Percentiles rank a stretch among this genome's conserved stretches.
Evolutionary conservation across 306 rosid species (phyloP).

Genomic region (Prinsepia uniflora): DNA sequence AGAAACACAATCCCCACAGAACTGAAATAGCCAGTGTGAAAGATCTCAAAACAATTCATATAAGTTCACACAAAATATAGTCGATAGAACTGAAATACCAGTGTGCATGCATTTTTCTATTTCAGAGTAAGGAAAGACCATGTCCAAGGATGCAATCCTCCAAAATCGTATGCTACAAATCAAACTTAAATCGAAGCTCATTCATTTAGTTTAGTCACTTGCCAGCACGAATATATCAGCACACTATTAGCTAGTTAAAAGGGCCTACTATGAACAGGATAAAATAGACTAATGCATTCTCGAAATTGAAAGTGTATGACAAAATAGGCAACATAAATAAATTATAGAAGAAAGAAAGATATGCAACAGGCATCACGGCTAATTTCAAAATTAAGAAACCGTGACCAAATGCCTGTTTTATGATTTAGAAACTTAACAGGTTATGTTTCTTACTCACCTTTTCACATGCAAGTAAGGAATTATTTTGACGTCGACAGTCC

Average conservation of each 20-base stretch:
- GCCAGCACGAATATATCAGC: not conserved
- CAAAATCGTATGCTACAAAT: not conserved
- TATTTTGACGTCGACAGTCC: slow-evolving; percentile 83
- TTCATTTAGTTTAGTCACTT: not conserved
- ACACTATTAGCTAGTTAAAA: not conserved
- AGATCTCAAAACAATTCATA: not conserved
- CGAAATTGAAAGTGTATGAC: too few relatives aligned
- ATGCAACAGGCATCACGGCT: not conserved
- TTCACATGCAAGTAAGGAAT: slow-evolving; percentile 82
- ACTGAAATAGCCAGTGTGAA: not conserved
- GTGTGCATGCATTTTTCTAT: not conserved
- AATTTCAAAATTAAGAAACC: slow-evolving; percentile 1
- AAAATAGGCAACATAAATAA: too few relatives aligned
- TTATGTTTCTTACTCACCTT: slow-evolving; percentile 53
- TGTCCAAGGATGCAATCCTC: not conserved
- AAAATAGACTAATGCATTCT: too few relatives aligned
- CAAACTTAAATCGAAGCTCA: not conserved
- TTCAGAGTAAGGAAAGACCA: not conserved
- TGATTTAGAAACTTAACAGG: slow-evolving; percentile 14
- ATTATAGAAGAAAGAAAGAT: not conserved
- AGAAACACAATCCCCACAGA: slow-evolving; percentile 1
- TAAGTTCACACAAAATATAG: not conserved
- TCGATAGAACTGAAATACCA: not conserved
- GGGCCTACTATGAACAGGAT: too few relatives aligned
- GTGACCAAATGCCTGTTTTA: not conserved